phyloP scores from a whole-genome alignment of 495 filamentous ascomycete genomes.

The Rhypophila decipiens region DNA sequence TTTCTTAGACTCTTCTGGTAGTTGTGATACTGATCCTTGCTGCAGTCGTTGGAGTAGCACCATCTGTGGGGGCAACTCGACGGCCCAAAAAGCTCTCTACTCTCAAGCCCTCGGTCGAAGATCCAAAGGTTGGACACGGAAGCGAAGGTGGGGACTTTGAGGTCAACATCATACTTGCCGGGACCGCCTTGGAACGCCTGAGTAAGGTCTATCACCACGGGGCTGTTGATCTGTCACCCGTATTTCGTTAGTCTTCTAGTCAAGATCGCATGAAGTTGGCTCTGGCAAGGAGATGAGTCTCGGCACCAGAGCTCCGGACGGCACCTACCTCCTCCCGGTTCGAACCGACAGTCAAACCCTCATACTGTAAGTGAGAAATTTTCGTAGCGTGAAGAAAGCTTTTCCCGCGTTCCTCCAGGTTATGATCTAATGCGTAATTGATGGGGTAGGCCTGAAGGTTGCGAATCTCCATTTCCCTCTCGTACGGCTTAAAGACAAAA shows the following conservation, averaged over 20 bases:
- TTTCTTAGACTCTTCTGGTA: neutral
- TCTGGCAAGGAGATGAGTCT: neutral
- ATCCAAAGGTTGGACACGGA: neutral
- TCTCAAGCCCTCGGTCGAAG: neutral
- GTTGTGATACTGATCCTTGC: neutral
- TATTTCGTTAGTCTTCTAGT: neutral
- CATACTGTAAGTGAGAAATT: constrained; percentile 28
- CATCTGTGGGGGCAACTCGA: neutral
- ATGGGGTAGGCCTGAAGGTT: constrained; percentile 29
- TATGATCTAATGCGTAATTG: neutral
- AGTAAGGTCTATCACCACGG: constrained; percentile 34
- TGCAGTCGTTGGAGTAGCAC: neutral
- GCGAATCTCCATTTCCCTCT: constrained; percentile 24
- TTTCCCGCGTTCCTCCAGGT: constrained; percentile 22
- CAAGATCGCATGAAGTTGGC: neutral
- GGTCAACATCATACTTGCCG: neutral
- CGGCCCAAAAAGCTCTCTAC: neutral
- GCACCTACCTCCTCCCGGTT: constrained; percentile 28
- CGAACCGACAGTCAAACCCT: constrained; percentile 21
- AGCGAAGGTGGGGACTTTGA: neutral
- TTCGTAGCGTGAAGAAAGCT: constrained; percentile 22
- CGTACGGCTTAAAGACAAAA: constrained; percentile 26
- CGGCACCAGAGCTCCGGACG: no score
- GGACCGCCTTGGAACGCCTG: constrained; percentile 17
- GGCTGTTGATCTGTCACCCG: constrained; percentile 15